Evolutionary conservation across 441 rosid genomes (phyloP).

Genomic region (Melianthus villosus): DNA sequence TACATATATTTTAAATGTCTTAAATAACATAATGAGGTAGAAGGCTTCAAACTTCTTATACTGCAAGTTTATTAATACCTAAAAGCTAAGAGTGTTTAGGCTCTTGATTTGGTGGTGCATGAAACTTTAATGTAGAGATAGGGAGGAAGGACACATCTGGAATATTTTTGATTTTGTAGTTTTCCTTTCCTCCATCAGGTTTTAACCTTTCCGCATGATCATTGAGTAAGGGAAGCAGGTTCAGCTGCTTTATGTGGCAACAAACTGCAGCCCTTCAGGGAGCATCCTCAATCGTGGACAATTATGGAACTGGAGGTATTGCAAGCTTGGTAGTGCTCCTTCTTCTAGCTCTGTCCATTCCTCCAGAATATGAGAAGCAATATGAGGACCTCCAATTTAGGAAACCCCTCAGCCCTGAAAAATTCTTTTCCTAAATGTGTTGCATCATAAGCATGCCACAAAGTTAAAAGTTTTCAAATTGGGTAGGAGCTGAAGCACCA

Average conservation of each 20-base stretch:
- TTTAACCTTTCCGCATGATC: constrained; percentile 20
- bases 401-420: constrained; percentile 23
- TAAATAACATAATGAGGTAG: too few species aligned
- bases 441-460: constrained; percentile 23
- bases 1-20: too few species aligned
- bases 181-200: constrained; percentile 25
- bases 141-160: constrained; percentile 13
- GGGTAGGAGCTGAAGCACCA: constrained; percentile 21
- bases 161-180: constrained; percentile 24
- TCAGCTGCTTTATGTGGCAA: constrained; percentile 19
- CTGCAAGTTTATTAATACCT: too few species aligned
- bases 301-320: constrained; percentile 19
- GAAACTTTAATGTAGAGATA: constrained; percentile 12
- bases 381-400: constrained; percentile 22
- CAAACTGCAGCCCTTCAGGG: constrained; percentile 28
- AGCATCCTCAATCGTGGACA: constrained; percentile 20
- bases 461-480: constrained; percentile 17
- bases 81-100: too few species aligned
- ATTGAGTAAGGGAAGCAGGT: constrained; percentile 23
- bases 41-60: too few species aligned
- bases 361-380: constrained; percentile 21
- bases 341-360: constrained; percentile 29
- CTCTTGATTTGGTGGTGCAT: too few species aligned
- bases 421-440: constrained; percentile 23
- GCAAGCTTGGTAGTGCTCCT: constrained; percentile 26